Base-by-base conservation (phyloP, 176 grass and related monocot genomes). In the Oryza nivara region DNA sequence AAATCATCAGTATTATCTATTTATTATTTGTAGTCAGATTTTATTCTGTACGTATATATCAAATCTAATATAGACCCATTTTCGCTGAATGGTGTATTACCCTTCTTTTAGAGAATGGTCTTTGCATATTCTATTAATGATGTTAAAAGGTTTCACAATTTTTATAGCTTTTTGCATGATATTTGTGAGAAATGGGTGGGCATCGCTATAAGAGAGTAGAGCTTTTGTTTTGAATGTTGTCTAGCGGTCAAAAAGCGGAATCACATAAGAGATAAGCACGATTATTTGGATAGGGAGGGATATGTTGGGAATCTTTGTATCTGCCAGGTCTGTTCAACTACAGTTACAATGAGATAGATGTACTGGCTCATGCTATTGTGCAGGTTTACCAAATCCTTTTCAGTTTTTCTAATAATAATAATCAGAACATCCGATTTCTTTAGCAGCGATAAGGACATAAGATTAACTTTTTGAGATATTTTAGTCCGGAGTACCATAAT, bases 231-330 rank as follows among this genome's bases (percentile, higher is more conserved):
- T 16, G 23, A 44, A 26, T 22, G 22, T 46, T 74, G 60, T 6
- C 26, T 23, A 9, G 70, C 3, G 85, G 85, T 87, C 78, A 69
- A 51, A 67, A 46, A 32, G 35, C 44, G 70, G 12, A 72, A 81
- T 81, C 45, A 68, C 61, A 15, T 58, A 6, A 12, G 32, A 51
- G 32, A 80, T 41, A 19, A 38, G 22, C 34, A 47, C 30, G 26
- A 11, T 49, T 34, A 20, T 14, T 23, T 12, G 35, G 51, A 77
- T 46, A 5, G 17, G 12, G 30, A 73, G 0, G 5, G 32, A 25
- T 65, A 34, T 22, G 65, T 41, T 41, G 19, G 34, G 65, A 76
- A 84, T 69, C 22, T 77, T 43, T 44, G 47, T 9, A 0, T n/a
- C 3, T 63, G 25, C 1, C 14, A 32, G 16, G 14, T 54, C 41